Evolutionary conservation across 306 rosid genomes (phyloP).

Genomic region (Fragaria vesca): DNA sequence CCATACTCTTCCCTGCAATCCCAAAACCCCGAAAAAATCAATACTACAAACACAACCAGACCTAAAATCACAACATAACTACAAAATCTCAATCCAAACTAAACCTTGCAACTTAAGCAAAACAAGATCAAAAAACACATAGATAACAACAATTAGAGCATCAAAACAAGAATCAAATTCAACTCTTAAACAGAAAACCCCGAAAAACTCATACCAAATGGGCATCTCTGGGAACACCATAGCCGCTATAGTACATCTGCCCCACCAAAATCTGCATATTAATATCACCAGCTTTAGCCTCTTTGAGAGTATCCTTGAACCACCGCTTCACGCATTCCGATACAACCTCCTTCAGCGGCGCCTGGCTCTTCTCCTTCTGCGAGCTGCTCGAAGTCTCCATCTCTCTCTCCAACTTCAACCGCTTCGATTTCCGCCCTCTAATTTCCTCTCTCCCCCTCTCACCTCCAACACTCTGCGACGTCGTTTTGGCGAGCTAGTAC

Average conservation of each 20-base stretch:
- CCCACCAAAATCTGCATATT: conserved; percentile 94
- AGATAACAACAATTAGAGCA: not conserved
- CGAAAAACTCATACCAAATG: conserved; percentile 54
- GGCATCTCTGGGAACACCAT: conserved; percentile 82
- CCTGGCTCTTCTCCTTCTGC: conserved; percentile 36
- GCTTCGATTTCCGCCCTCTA: conserved; percentile 17
- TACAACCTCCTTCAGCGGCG: conserved; percentile 77
- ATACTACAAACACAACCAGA: not conserved
- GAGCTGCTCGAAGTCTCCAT: conserved; percentile 72
- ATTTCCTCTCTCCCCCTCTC: conserved; percentile 11
- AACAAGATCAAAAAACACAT: conserved; percentile 7
- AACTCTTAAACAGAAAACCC: conserved; percentile 16
- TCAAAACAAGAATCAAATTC: not conserved
- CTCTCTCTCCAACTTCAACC: conserved; percentile 28
- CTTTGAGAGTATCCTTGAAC: conserved; percentile 84
- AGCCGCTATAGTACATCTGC: conserved; percentile 91
- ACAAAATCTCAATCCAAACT: not conserved
- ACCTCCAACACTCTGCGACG: conserved; percentile 11
- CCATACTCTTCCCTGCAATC: conserved; percentile 77
- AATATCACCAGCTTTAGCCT: conserved; percentile 81
- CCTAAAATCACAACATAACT: not conserved
- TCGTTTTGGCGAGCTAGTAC: conserved; percentile 5
- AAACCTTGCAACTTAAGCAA: not conserved
- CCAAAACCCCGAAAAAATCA: conserved; percentile 13
- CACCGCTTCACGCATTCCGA: conserved; percentile 88